Evolutionary conservation across 2,329 filamentous ascomycete species (phyloP).

Genomic region (Pyrenophora seminiperda): DNA sequence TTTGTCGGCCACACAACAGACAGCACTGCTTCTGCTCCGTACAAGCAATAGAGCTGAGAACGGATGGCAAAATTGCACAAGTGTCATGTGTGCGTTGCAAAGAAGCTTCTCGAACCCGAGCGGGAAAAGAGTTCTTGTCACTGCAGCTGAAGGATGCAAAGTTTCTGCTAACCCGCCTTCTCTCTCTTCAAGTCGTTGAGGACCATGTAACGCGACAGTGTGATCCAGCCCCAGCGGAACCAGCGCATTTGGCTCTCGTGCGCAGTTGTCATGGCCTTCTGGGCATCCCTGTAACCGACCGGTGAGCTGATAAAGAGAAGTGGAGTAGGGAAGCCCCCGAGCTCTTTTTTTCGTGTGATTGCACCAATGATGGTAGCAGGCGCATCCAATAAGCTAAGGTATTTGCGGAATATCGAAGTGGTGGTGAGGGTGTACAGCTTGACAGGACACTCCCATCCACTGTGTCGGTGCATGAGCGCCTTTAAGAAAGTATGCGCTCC

Average conservation of each 20-base stretch:
- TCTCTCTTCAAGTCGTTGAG: conserved; percentile 81
- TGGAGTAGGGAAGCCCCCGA: conserved; percentile 59
- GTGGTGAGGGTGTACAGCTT: conserved; percentile 83
- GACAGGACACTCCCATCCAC: conserved; percentile 73
- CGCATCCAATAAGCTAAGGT: conserved; percentile 75
- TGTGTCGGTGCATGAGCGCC: conserved; percentile 65
- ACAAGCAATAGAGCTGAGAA: too few species aligned
- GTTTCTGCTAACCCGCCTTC: conserved; percentile 39
- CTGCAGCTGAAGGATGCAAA: too few species aligned
- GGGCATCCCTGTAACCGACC: conserved; percentile 67
- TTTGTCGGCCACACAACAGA: conserved; percentile 1
- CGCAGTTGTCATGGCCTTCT: conserved; percentile 84
- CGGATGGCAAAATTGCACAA: too few species aligned
- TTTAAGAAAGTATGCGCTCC: conserved; percentile 77
- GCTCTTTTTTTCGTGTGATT: conserved; percentile 56
- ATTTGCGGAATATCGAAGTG: conserved; percentile 78
- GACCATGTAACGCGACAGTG: conserved; percentile 89
- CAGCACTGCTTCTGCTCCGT: too few species aligned
- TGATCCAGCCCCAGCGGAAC: conserved; percentile 97
- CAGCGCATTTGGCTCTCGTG: conserved; percentile 98
- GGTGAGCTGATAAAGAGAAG: conserved; percentile 76
- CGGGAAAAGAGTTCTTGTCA: too few species aligned
- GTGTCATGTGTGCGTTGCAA: too few species aligned
- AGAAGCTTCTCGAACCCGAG: too few species aligned
- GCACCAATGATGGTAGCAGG: conserved; percentile 70